Evolutionary conservation across 129 eudicot species (phyloP), one percentile per base, ranked within the genome.

Genomic region (Flaveria sonorensis): DNA sequence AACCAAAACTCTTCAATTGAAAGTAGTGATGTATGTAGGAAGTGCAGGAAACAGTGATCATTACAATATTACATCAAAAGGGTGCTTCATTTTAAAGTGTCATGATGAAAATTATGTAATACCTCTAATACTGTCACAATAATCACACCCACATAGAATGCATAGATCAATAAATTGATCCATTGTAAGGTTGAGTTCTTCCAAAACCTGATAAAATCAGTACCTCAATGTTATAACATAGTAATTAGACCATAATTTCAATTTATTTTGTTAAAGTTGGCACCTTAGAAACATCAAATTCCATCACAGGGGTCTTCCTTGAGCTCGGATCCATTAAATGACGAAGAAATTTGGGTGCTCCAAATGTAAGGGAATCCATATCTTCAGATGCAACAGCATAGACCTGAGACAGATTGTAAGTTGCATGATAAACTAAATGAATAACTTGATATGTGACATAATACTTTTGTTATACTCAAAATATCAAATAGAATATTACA

Each of bases 101-200:
- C 71, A 78, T 15, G 20, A 39, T 50, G 40, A 12, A 53, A 78
- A 45, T 24, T 3, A 47, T 7, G 32, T 46, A 43, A 48, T 81
- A 94, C 99, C 99, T 86, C 87, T 83, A 71, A 91, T 95, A 78
- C 96, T 91, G 62, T 95, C 99, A 79, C 99, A 95, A 75, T 94
- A 91, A 86, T 94, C 99, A 80, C 99, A 95, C 12, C 99, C 99
- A 73, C 89, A 89, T 61, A 95, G 88, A 81, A 95, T 95, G 86
- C 99, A 95, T 52, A 95, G 78, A 84, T 95, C 97, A n/a, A 95
- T 95, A 81, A 95, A 95, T 70, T 95, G 99, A 85, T 95, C 99
- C 99, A 95, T 95, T 0, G 96, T 91, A 53, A 95, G 94, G 52
- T 88, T 83, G 45, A 95, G 85, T 73, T 81, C 99, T 78, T 91